These are phyloP conservation scores for Aspergillus sp. DNA, from an alignment of 2,329 filamentous ascomycete species.

Conservation along the genomic window DNA sequence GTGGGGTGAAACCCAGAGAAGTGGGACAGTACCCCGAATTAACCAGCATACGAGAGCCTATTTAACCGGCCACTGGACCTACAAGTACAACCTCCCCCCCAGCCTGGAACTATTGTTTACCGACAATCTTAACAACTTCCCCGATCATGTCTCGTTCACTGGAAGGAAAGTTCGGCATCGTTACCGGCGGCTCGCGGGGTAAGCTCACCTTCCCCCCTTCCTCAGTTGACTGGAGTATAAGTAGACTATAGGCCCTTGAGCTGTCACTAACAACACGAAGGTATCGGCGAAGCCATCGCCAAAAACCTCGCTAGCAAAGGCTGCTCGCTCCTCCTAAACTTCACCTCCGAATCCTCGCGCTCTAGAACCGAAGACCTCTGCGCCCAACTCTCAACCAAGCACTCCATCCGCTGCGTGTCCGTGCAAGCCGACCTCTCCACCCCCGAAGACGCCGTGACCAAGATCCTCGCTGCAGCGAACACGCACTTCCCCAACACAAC, in stretches of 20 bases:
- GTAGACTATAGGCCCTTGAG: neutral
- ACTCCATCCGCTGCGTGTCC: slow-evolving; percentile 61
- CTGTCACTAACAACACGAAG: slow-evolving; percentile 44
- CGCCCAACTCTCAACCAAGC: slow-evolving; percentile 52
- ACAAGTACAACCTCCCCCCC: too few relatives aligned
- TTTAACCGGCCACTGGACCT: slow-evolving; percentile 1
- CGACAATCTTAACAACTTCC: too few relatives aligned
- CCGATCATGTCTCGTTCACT: slow-evolving; percentile 39
- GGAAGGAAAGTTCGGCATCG: slow-evolving; percentile 75
- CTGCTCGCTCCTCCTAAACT: slow-evolving; percentile 68
- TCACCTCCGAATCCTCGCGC: slow-evolving; percentile 64
- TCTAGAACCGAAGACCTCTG: slow-evolving; percentile 56
- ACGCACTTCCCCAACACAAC: slow-evolving; percentile 63
- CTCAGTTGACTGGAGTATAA: too few relatives aligned
- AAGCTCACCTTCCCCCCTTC: slow-evolving; percentile 21
- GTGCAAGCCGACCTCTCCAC: slow-evolving; percentile 72
- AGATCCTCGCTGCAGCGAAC: slow-evolving; percentile 60
- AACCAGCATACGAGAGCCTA: slow-evolving; percentile 6
- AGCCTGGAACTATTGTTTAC: neutral
- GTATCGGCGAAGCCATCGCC: slow-evolving; percentile 71
- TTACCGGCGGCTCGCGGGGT: slow-evolving; percentile 80
- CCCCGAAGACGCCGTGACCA: slow-evolving; percentile 55
- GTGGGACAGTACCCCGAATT: slow-evolving; percentile 2
- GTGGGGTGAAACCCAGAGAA: slow-evolving; percentile 7
- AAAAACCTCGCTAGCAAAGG: slow-evolving; percentile 73